phyloP scores from a whole-genome alignment of 1,284 basidiomycete genomes.

The Singerocomus inundabilis region DNA sequence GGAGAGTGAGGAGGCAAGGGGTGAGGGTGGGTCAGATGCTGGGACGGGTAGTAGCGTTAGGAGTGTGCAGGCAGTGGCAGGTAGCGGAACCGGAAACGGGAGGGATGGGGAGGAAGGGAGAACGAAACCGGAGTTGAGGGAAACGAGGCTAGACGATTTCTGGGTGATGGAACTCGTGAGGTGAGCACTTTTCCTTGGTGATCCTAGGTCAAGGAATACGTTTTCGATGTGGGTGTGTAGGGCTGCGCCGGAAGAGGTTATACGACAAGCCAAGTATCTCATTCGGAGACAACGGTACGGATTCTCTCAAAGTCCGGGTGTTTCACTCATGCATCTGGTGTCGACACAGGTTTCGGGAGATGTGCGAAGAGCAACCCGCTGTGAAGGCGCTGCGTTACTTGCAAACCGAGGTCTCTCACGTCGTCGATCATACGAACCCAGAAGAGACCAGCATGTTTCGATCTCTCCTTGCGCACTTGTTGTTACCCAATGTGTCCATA shows the following conservation, averaged over 20 bases:
- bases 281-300: conserved; percentile 69
- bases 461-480: conserved; percentile 63
- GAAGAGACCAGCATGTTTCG: conserved; percentile 64
- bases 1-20: conserved; percentile 12
- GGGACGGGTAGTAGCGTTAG: not conserved
- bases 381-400: conserved; percentile 71
- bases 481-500: conserved; percentile 31
- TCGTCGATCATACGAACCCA: conserved; percentile 64
- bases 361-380: conserved; percentile 63
- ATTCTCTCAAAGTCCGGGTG: no score
- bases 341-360: conserved; percentile 64
- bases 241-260: conserved; percentile 55
- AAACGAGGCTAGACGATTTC: conserved; percentile 66
- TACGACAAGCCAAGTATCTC: conserved; percentile 57
- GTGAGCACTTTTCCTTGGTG: conserved; percentile 33
- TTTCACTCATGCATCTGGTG: not conserved
- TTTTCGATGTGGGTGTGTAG: conserved; percentile 34
- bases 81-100: not conserved
- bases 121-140: conserved; percentile 26
- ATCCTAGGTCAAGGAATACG: not conserved
- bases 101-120: conserved; percentile 17
- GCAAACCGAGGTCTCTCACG: conserved; percentile 63
- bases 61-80: not conserved
- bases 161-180: conserved; percentile 70
- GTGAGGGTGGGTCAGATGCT: not conserved